A percentile compares a stretch with the other conserved stretches of the same genome.
Evolutionary conservation across 495 filamentous ascomycete genomes (phyloP).

Genomic region (Hyaloscypha hepaticicola): DNA sequence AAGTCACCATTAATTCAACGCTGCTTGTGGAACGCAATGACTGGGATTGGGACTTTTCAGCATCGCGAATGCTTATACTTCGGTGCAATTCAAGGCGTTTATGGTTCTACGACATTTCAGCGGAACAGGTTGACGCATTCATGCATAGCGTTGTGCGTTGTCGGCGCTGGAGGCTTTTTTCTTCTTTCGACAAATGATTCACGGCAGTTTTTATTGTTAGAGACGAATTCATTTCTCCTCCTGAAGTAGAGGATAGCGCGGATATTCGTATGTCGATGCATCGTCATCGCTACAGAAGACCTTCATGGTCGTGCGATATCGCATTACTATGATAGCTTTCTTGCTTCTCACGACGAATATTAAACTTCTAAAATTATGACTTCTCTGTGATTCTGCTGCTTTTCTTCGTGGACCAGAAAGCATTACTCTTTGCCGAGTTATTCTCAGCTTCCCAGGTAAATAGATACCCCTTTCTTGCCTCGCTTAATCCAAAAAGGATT

Average conservation of each 20-base stretch:
- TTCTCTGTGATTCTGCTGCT: neutral
- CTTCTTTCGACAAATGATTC: neutral
- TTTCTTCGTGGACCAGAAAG: too few relatives aligned
- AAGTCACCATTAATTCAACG: neutral
- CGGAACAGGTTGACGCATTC: constrained; percentile 2
- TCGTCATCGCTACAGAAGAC: neutral
- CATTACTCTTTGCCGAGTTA: too few relatives aligned
- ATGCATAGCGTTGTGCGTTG: constrained; percentile 29
- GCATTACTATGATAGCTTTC: neutral
- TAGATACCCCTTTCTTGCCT: too few relatives aligned
- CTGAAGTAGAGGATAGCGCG: neutral
- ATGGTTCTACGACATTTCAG: neutral
- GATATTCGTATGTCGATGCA: neutral
- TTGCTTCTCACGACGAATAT: neutral
- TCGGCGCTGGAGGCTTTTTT: constrained; percentile 7
- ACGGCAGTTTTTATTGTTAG: neutral
- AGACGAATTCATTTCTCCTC: neutral
- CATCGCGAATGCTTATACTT: neutral
- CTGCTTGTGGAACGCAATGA: too few relatives aligned
- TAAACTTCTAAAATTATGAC: neutral
- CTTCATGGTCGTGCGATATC: neutral
- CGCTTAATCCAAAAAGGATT: too few relatives aligned
- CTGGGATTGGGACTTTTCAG: neutral
- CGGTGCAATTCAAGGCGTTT: neutral
- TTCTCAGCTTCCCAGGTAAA: too few relatives aligned